phyloP scores from a whole-genome alignment of 768 basidiomycete species.

The Russula virescens region DNA sequence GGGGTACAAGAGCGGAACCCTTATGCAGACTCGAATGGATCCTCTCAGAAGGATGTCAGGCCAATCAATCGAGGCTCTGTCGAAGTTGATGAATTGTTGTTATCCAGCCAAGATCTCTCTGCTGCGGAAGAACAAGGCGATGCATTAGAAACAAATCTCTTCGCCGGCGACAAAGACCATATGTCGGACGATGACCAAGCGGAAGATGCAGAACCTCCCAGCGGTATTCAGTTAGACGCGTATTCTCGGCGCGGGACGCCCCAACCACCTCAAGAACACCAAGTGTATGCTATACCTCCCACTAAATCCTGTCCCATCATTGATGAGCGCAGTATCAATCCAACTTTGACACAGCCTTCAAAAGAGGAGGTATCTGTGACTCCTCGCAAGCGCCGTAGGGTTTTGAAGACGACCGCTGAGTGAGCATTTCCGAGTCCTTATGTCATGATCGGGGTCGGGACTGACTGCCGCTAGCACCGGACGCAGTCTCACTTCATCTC shows the following conservation, averaged over 20 bases:
- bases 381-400: conserved; percentile 15
- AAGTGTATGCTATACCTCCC: neutral
- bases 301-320: neutral
- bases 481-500: neutral
- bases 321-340: neutral
- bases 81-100: conserved; percentile 49
- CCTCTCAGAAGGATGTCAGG: conserved; percentile 1
- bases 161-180: conserved; percentile 28
- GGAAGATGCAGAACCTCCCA: conserved; percentile 31
- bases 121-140: conserved; percentile 33
- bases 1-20: conserved; percentile 10
- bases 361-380: neutral
- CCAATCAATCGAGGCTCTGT: conserved; percentile 30
- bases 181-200: conserved; percentile 32
- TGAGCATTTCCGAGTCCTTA: conserved; percentile 1
- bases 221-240: conserved; percentile 20
- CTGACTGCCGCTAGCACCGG: neutral
- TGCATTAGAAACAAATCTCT: conserved; percentile 26
- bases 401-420: neutral
- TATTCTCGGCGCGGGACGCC: conserved; percentile 4
- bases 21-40: conserved; percentile 15
- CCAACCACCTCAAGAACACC: neutral
- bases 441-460: neutral
- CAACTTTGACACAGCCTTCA: conserved; percentile 1
- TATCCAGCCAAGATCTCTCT: conserved; percentile 46